Evolutionary conservation across 352 stramenopile genomes (phyloP), one percentile per base, ranked within the genome.

Genomic region (Globisporangium barbulae): DNA sequence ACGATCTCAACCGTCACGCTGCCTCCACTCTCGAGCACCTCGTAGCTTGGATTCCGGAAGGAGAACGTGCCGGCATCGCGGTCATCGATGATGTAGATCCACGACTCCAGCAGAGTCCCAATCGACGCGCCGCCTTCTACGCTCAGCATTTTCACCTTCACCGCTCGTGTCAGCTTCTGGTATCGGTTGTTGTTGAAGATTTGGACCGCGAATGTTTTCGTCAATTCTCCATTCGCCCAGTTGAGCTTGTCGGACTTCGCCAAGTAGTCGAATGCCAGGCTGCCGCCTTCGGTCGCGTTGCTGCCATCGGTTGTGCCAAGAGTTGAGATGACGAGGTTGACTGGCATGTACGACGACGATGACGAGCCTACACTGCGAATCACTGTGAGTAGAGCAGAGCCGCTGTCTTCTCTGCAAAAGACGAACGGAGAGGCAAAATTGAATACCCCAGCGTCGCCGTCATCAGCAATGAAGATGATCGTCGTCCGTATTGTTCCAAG

Each of bases 121-220:
- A 90, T 90, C 17, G 64, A 71, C 2, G 83, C 83, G 5, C 83
- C 83, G 30, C 83, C 83, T 47, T 71, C 71, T 9, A 88, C 83
- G 1, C 60, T 75, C 13, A 64, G 55, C 62, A 92, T 75, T 10
- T 50, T 67, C 31, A 92, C 71, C 64, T 85, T 83, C 50, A 92
- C 73, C 2, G 80, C 66, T 53, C 79, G 63, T 6, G 79, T 69
- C 4, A 61, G 31, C 13, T 76, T 48, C 30, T 92, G 64, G 67
- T 92, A 90, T 35, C 68, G 71, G 1, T 78, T 73, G 65, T 90
- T 92, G 66, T 92, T 92, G 58, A 90, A 90, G 5, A 92, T 49
- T 44, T 79, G 85, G 31, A 92, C 74, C 0, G 75, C 58, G 28
- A 92, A 89, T 0, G 64, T 77, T 61, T 92, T 86, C 28, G 44